phyloP scores from a whole-genome alignment of 139 green algal species.

The Chlorella vulgaris region DNA sequence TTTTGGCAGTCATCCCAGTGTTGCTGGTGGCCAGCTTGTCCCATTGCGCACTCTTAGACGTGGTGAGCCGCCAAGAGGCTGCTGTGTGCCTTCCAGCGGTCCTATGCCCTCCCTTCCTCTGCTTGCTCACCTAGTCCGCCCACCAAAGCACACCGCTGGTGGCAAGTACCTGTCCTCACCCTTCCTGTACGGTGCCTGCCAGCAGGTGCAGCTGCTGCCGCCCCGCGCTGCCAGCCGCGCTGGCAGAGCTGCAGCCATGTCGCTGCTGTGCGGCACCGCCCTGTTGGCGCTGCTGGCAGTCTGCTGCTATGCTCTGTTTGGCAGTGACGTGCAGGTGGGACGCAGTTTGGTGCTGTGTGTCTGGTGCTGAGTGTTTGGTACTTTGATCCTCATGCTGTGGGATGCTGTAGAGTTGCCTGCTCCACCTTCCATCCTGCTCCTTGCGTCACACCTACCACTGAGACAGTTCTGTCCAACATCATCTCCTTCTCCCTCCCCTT shows the following conservation, averaged over 20 bases:
- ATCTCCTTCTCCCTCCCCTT: no score
- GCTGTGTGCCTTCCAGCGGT: no score
- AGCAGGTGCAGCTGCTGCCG: not conserved
- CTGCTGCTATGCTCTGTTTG: conserved; percentile 23
- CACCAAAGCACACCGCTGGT: no score
- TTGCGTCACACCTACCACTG: no score
- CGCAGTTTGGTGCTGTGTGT: no score
- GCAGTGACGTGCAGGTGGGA: conserved; percentile 6
- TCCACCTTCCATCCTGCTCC: no score
- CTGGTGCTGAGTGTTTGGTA: not conserved
- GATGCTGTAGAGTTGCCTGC: not conserved
- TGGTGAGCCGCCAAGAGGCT: not conserved
- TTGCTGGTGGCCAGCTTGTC: not conserved
- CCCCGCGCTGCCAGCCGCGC: not conserved
- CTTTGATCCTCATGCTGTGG: not conserved
- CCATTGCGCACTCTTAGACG: not conserved
- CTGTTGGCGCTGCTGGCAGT: not conserved
- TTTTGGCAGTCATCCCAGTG: not conserved
- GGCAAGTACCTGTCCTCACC: not conserved
- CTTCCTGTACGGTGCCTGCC: not conserved
- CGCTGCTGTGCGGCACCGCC: not conserved
- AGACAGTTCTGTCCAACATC: no score
- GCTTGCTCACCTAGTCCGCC: not conserved
- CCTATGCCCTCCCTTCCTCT: not conserved
- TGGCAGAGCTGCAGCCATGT: not conserved